Percentiles rank a stretch among this genome's conserved stretches.
phyloP scores from a whole-genome alignment of 768 basidiomycete species.

The Brasilioporus rufonigricans region DNA sequence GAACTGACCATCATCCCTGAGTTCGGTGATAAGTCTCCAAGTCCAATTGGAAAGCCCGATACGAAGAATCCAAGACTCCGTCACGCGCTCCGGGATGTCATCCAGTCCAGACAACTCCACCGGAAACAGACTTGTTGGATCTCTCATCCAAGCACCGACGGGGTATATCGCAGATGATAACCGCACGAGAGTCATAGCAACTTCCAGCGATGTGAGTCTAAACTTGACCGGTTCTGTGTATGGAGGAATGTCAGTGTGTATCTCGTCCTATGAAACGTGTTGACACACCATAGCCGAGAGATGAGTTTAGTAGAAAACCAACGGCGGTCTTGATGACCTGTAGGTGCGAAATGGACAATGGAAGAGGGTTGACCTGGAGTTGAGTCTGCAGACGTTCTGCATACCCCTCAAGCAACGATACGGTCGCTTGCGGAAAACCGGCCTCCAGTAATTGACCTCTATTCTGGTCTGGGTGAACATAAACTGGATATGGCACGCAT shows the following conservation, averaged over 20 bases:
- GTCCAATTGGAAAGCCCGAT: conserved; percentile 69
- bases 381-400: conserved; percentile 40
- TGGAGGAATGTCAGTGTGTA: conserved; percentile 1
- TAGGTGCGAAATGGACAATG: conserved; percentile 59
- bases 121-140: conserved; percentile 21
- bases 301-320: conserved; percentile 76
- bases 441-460: conserved; percentile 68
- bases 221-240: conserved; percentile 65
- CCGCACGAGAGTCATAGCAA: conserved; percentile 64
- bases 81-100: conserved; percentile 26
- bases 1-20: conserved; percentile 66
- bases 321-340: conserved; percentile 74
- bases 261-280: not conserved
- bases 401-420: conserved; percentile 70
- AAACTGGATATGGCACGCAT: conserved; percentile 4
- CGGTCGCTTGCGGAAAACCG: conserved; percentile 63
- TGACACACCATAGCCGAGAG: conserved; percentile 68
- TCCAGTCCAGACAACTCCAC: conserved; percentile 16
- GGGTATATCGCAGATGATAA: conserved; percentile 70
- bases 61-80: conserved; percentile 66
- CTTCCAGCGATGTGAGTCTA: conserved; percentile 65
- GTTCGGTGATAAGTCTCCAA: conserved; percentile 72
- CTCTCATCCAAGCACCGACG: conserved; percentile 61
- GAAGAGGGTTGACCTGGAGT: conserved; percentile 40
- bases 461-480: conserved; percentile 59